Evolutionary conservation across 176 grass and related monocot genomes (phyloP), one percentile per base, ranked within the genome.

Genomic region (Urochloa ruziziensis): DNA sequence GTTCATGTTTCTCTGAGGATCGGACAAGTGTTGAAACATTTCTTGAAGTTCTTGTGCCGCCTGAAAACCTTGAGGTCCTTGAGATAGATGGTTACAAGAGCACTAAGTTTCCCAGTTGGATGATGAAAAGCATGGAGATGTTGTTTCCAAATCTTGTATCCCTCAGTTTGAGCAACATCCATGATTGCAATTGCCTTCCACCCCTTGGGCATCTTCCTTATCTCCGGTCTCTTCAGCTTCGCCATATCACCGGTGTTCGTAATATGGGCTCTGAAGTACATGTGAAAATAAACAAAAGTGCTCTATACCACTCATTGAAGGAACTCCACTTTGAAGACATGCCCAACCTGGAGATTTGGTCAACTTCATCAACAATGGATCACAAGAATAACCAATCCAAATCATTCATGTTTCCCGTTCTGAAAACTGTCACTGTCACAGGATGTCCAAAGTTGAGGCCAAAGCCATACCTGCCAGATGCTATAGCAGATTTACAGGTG

Each of bases 291-390:
- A 46, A 85, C 68, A 63, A 62, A 23, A 59, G 15, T 32, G 67
- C 62, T 58, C 70, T 89, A 58, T 91, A 85, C 61, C 92, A 65
- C 19, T 89, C 74, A 24, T 30, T 94, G 56, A 82, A 91, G 60
- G 85, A 83, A 62, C 75, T 90, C 81, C 82, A 82, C 48, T 74
- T 94, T 34, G 78, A 87, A 80, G 77, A 84, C 68, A 86, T 94
- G 69, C 83, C 79, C 3, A 81, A 89, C 27, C 74, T 94, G 69
- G 79, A 79, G 74, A 78, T 56, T 30, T 94, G 89, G 89, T 34
- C 80, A 56, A 91, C 85, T 36, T 53, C 66, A 74, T 32, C 77
- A 17, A 39, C 67, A 29, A 48, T 15, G 10, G 54, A 78, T 49
- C 54, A 16, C 0, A 71, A 59, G 44, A 40, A 81, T 12, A 67